Conservation (phyloP, 78 protist genomes). For the Emiliania huxleyi region DNA sequence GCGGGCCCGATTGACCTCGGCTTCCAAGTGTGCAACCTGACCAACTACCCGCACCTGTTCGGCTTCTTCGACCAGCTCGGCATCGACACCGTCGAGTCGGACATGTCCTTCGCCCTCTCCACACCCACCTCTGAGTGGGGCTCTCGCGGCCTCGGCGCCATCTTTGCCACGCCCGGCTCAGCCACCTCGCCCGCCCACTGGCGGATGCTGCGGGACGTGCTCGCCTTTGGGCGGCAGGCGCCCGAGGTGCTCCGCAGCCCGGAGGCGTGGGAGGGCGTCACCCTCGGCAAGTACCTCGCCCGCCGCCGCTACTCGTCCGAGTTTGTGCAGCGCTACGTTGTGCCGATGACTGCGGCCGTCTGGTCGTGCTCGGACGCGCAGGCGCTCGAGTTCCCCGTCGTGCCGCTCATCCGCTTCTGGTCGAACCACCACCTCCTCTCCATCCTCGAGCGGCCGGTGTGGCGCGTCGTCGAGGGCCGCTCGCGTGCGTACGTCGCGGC, state of each 20-base stretch:
- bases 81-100: constrained; percentile 9
- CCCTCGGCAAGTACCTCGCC: constrained; percentile 3
- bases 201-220: constrained; percentile 13
- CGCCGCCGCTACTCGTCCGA: not conserved
- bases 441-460: constrained; percentile 18
- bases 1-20: constrained; percentile 22
- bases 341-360: constrained; percentile 34
- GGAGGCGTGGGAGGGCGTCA: not conserved
- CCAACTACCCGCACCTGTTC: constrained; percentile 29
- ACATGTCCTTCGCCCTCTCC: constrained; percentile 39
- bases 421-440: constrained; percentile 29
- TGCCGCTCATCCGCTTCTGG: constrained; percentile 16
- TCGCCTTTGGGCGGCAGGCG: constrained; percentile 32
- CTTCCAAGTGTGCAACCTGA: constrained; percentile 45
- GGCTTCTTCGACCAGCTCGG: constrained; percentile 4
- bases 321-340: not conserved
- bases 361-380: constrained; percentile 26
- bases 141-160: not conserved
- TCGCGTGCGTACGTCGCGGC: not conserved
- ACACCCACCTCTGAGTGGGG: constrained; percentile 33
- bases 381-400: not conserved
- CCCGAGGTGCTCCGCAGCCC: constrained; percentile 9
- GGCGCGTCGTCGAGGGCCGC: constrained; percentile 24
- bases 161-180: not conserved
- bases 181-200: not conserved